Percentiles rank a stretch among this genome's conserved stretches.
phyloP scores from a whole-genome alignment of 192 early-diverging fungal genomes.

The Umbelopsis sp. region DNA sequence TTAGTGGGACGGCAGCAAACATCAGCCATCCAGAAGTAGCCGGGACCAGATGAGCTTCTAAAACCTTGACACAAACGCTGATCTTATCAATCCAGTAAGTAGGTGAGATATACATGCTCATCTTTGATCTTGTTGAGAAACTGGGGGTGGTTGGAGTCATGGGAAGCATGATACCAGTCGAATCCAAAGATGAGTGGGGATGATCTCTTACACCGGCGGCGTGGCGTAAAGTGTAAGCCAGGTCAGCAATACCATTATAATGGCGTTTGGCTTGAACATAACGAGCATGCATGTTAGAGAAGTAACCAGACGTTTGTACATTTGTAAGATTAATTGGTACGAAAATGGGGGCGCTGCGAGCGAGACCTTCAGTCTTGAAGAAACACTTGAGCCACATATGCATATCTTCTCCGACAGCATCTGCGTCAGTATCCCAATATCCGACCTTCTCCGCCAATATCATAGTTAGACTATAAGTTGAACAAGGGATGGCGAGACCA shows the following conservation, averaged over 20 bases:
- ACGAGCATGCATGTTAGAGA: slow-evolving; percentile 56
- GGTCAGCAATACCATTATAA: slow-evolving; percentile 73
- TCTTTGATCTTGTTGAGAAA: slow-evolving; percentile 7
- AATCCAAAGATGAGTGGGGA: neutral
- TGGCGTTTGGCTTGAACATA: slow-evolving; percentile 75
- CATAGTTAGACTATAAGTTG: slow-evolving; percentile 76
- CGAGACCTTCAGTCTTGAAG: slow-evolving; percentile 67
- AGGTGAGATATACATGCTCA: slow-evolving; percentile 27
- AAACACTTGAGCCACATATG: slow-evolving; percentile 85
- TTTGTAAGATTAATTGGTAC: slow-evolving; percentile 68
- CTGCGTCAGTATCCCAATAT: slow-evolving; percentile 77
- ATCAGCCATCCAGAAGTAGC: slow-evolving; percentile 56
- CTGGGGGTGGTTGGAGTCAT: neutral
- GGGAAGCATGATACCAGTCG: slow-evolving; percentile 1
- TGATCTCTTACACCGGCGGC: slow-evolving; percentile 21
- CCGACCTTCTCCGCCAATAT: slow-evolving; percentile 67
- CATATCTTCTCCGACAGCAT: slow-evolving; percentile 83
- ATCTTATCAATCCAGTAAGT: slow-evolving; percentile 42
- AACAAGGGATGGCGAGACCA: slow-evolving; percentile 72
- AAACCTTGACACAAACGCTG: slow-evolving; percentile 40
- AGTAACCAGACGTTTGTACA: slow-evolving; percentile 56
- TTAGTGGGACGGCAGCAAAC: slow-evolving; percentile 52
- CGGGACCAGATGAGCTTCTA: slow-evolving; percentile 55
- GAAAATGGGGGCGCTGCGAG: slow-evolving; percentile 69
- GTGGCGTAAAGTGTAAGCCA: slow-evolving; percentile 55